phyloP scores from a whole-genome alignment of 805 yeast species.

The Teunomyces stri region DNA sequence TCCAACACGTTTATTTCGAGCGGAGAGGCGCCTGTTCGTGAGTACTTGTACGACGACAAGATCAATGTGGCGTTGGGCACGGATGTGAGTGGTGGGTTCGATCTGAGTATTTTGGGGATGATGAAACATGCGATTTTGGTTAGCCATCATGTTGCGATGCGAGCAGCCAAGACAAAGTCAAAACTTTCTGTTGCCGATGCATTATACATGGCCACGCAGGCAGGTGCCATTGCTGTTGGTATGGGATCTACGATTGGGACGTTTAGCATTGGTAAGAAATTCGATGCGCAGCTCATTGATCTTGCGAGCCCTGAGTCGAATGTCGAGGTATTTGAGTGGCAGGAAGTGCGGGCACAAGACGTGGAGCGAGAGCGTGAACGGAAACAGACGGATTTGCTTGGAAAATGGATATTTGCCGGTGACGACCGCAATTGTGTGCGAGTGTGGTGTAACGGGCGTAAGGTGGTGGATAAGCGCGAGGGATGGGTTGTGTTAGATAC shows the following conservation, averaged over 20 bases:
- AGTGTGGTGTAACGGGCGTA: conserved; percentile 82
- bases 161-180: conserved; percentile 24
- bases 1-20: conserved; percentile 85
- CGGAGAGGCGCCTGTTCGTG: conserved; percentile 82
- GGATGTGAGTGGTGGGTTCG: conserved; percentile 44
- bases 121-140: conserved; percentile 35
- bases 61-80: conserved; percentile 71
- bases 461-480: conserved; percentile 47
- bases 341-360: conserved; percentile 36
- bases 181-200: conserved; percentile 69
- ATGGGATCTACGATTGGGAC: conserved; percentile 60
- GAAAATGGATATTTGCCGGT: conserved; percentile 91
- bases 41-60: conserved; percentile 56
- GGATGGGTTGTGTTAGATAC: neutral
- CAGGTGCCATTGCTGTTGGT: conserved; percentile 80
- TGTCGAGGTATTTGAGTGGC: conserved; percentile 78
- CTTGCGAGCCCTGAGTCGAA: conserved; percentile 51
- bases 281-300: conserved; percentile 81
- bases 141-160: conserved; percentile 40
- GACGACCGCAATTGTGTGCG: conserved; percentile 83
- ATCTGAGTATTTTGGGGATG: conserved; percentile 36
- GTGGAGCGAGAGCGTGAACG: conserved; percentile 22
- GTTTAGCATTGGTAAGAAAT: conserved; percentile 73
- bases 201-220: conserved; percentile 77
- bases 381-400: conserved; percentile 54